Evolutionary conservation across 1,284 basidiomycete genomes (phyloP), one percentile per base, ranked within the genome.

Genomic region (Pseudozyma thailandica): DNA sequence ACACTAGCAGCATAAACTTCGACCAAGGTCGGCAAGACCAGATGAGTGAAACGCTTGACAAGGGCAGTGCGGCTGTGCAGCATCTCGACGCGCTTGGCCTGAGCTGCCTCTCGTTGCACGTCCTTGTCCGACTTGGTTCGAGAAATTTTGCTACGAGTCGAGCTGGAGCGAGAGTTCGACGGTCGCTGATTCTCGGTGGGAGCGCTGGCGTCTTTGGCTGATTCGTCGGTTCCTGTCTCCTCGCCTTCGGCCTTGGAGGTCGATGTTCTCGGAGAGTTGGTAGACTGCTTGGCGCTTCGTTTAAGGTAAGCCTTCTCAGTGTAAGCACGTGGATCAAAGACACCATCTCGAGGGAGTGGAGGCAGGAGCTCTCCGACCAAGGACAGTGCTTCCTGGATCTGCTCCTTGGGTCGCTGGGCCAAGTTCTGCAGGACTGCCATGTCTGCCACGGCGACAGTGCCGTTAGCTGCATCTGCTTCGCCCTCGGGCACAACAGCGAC

Each of bases 351-450:
- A 6, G 81, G 79, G 18, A 82, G 53, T 12, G 79, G 76, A 20
- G 81, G 80, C 8, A 82, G 65, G 30, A 82, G 54, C 50, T 79
- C 80, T 23, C 71, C 60, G 18, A 80, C 60, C 15, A 82, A 50
- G n/a, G 65, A 66, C 12, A 82, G 70, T 4, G 80, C 77, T 50
- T 81, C 80, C 25, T 79, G 77, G 8, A 82, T 70, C 60, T 81
- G 77, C 73, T 98, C 95, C 85, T 98, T 98, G 10, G 95, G 92
- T 35, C 94, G 88, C 83, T 97, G 93, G 0, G 94, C 93, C 31
- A 98, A 86, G 82, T 95, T 98, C 84, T 98, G 93, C 88, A 98
- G 92, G 31, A 98, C 92, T 7, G 92, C 91, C 92, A 98, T 94
- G 82, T 98, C 94, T 4, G 70, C 83, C 45, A 57, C 78, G 7